Conservation (phyloP, 257 asterid species). For the Gynochthodes officinalis region DNA sequence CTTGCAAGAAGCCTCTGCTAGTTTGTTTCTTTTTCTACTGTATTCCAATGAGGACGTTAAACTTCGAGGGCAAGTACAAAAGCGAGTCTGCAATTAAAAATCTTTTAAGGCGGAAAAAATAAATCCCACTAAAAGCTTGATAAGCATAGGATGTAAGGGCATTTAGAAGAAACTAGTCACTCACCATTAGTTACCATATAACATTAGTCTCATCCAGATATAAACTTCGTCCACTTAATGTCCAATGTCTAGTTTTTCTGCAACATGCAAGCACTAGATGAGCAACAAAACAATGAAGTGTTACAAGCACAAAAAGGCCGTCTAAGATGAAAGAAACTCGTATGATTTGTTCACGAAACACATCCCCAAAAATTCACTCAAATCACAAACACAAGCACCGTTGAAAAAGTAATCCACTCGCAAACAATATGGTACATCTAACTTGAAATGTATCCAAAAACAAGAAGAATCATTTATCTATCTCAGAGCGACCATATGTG, state of each 20-base stretch:
- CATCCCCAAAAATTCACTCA: not conserved
- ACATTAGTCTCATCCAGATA: not conserved
- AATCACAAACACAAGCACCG: conserved; percentile 23
- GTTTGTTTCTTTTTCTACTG: conserved; percentile 22
- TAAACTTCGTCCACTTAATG: not conserved
- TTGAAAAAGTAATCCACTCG: conserved; percentile 11
- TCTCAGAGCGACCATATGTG: not conserved
- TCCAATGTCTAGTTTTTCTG: not conserved
- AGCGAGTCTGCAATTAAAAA: conserved; percentile 32
- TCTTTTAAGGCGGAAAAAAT: not conserved
- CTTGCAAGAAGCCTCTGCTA: conserved; percentile 22
- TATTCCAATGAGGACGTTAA: conserved; percentile 17
- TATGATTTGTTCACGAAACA: not conserved
- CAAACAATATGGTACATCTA: not conserved
- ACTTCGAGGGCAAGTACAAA: conserved; percentile 33
- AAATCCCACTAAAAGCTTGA: not conserved
- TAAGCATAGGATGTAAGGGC: not conserved
- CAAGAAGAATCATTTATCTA: not conserved
- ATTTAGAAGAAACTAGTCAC: not conserved
- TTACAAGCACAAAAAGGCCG: conserved; percentile 2
- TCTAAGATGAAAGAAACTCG: not conserved
- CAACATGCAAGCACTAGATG: conserved; percentile 11
- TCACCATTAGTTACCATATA: conserved; percentile 22
- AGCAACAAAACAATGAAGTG: not conserved
- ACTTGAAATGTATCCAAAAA: not conserved